phyloP scores from a whole-genome alignment of 2,329 filamentous ascomycete species.

The Corniculantispora saksenae region DNA sequence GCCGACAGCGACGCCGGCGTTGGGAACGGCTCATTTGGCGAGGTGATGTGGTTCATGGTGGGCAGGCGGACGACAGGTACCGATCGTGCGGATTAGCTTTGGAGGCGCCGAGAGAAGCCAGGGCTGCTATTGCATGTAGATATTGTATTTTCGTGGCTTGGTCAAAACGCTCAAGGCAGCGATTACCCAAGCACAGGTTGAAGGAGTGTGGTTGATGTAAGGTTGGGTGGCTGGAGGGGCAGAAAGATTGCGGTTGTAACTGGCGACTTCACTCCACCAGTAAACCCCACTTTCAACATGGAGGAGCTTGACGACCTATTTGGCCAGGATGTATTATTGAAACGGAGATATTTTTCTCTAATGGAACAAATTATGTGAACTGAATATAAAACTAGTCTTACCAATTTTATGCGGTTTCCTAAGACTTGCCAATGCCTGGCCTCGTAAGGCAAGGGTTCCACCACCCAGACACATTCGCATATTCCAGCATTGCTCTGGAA shows the following conservation, averaged over 20 bases:
- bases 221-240: neutral
- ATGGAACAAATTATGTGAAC: neutral
- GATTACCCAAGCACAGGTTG: neutral
- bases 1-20: conserved; percentile 49
- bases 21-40: conserved; percentile 56
- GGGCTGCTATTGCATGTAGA: no score
- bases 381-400: neutral
- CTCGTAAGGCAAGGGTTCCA: no score
- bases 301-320: neutral
- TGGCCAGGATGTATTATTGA: neutral
- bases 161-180: neutral
- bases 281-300: conserved; percentile 6
- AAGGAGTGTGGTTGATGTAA: neutral
- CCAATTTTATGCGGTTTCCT: no score
- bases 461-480: no score
- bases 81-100: neutral
- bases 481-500: no score
- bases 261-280: neutral
- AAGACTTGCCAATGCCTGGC: no score
- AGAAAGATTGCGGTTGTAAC: neutral
- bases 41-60: conserved; percentile 42
- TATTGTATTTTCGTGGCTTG: neutral
- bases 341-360: neutral
- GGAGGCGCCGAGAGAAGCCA: neutral
- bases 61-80: neutral